These are phyloP conservation scores for Pholiota molesta DNA, from an alignment of 768 basidiomycete genomes.

Conservation along the genomic window DNA sequence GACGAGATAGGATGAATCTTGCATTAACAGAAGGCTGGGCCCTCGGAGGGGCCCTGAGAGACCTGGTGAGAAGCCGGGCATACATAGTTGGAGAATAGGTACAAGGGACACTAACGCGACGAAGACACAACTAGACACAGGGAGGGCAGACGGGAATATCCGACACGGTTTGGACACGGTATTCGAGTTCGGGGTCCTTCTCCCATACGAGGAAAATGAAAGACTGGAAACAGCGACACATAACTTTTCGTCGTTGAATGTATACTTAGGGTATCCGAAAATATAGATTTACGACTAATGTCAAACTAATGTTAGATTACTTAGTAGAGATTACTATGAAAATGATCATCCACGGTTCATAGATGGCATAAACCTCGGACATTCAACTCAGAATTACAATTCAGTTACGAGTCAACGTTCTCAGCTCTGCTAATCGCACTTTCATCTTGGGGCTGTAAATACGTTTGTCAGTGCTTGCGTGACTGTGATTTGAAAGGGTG, in stretches of 20 bases:
- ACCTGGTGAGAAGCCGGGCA: conserved; percentile 11
- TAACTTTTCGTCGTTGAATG: too few relatives aligned
- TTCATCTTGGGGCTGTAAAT: conserved; percentile 77
- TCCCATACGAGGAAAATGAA: too few relatives aligned
- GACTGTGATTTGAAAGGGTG: neutral
- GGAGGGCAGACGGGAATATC: conserved; percentile 1
- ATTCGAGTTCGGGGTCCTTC: neutral
- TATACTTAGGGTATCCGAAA: too few relatives aligned
- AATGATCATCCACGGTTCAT: too few relatives aligned
- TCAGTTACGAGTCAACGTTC: conserved; percentile 21
- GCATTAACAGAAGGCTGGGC: neutral
- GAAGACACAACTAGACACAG: neutral
- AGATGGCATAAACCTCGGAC: too few relatives aligned
- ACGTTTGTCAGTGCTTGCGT: conserved; percentile 4
- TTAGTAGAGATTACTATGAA: neutral
- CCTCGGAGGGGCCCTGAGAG: conserved; percentile 1
- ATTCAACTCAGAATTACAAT: too few relatives aligned
- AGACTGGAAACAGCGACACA: too few relatives aligned
- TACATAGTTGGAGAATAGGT: conserved; percentile 9
- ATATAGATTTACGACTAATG: neutral
- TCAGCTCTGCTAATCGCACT: conserved; percentile 71
- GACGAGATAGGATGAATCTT: neutral
- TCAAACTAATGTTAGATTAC: too few relatives aligned
- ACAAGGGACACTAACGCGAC: neutral
- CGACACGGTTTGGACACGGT: neutral